A percentile compares a stretch with the other conserved stretches of the same genome.
phyloP scores from a whole-genome alignment of 331 rosid genomes.

The Acacia concinna region DNA sequence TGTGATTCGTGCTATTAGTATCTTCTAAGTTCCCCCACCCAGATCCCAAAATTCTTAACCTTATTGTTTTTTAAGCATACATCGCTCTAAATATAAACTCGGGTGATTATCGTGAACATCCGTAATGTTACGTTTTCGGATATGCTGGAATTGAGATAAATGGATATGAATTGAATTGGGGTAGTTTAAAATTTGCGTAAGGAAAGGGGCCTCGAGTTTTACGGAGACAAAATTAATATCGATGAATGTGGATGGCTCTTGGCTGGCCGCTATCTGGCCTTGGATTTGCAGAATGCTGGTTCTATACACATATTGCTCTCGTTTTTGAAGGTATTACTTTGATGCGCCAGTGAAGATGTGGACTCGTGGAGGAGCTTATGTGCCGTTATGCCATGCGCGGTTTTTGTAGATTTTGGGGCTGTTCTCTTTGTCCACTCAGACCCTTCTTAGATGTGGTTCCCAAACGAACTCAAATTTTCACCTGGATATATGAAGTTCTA shows the following conservation, averaged over 20 bases:
- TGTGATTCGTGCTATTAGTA: neutral
- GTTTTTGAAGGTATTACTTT: neutral
- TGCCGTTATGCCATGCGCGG: neutral
- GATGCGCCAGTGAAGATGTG: neutral
- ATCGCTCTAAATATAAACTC: neutral
- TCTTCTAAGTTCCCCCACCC: neutral
- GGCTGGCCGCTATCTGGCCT: neutral
- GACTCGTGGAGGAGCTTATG: neutral
- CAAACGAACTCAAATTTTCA: neutral
- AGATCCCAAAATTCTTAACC: conserved; percentile 7
- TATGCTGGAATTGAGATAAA: neutral
- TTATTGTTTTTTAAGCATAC: neutral
- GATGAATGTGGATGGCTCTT: neutral
- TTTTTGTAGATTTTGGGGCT: neutral
- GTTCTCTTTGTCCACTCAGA: neutral
- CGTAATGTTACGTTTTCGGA: neutral
- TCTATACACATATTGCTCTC: neutral
- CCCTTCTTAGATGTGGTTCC: neutral
- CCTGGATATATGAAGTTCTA: neutral
- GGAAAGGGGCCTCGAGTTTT: neutral
- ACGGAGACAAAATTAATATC: neutral
- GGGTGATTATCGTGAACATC: neutral
- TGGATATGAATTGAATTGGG: neutral
- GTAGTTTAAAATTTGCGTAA: neutral
- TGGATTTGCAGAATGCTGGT: neutral